These are phyloP conservation scores for Nothopassalora personata DNA, from an alignment of 2,329 filamentous ascomycete genomes.

Conservation along the genomic window DNA sequence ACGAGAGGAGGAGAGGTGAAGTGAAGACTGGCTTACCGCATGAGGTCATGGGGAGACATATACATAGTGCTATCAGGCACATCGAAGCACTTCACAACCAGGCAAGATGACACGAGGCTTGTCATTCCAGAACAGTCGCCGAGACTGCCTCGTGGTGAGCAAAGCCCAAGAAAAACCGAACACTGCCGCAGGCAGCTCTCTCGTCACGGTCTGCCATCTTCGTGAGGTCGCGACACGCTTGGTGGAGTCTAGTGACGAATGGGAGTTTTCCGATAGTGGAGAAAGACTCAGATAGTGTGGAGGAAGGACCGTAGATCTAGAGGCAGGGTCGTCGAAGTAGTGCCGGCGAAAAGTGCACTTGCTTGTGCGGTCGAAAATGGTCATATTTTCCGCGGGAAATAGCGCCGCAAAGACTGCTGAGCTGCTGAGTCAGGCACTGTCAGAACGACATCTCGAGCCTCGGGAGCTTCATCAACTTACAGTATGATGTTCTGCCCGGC, in stretches of 20 bases:
- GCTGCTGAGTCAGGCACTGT: not conserved
- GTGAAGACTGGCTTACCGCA: not conserved
- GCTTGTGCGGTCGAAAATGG: not conserved
- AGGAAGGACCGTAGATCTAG: not conserved
- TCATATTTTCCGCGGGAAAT: not conserved
- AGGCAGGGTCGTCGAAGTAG: not conserved
- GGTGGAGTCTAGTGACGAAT: not conserved
- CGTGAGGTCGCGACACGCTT: not conserved
- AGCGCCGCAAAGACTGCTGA: not conserved
- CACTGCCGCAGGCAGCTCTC: not conserved
- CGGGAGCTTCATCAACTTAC: too few species aligned
- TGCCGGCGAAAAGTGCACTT: not conserved
- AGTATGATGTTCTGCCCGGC: too few species aligned
- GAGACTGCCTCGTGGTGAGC: not conserved
- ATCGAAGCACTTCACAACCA: not conserved
- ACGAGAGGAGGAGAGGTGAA: not conserved
- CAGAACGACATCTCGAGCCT: too few species aligned
- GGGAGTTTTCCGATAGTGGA: not conserved
- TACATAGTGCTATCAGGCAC: not conserved
- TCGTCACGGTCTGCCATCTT: not conserved
- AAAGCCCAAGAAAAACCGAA: not conserved
- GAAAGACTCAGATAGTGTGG: not conserved
- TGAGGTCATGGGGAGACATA: not conserved
- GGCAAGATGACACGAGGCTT: conserved; percentile 1
- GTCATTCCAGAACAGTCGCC: not conserved